Conservation (phyloP, 371 early-diverging fungal species). For the Saksenaea oblongispora region DNA sequence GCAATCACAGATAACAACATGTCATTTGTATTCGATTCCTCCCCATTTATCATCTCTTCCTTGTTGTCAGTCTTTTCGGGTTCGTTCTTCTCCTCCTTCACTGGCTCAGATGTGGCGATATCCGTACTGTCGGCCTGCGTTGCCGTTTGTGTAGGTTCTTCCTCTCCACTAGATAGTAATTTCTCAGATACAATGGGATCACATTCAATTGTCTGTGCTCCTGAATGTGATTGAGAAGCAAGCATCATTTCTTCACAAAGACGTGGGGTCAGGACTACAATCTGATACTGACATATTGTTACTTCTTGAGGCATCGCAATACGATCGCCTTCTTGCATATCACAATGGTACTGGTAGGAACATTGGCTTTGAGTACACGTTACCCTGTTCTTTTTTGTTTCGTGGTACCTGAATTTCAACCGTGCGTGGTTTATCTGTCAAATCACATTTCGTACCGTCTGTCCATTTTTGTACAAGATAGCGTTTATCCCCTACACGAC, state of each 20-base stretch:
- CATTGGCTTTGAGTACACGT: not conserved
- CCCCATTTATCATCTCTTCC: slow-evolving; percentile 3
- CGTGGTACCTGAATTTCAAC: slow-evolving; percentile 67
- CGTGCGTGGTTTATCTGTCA: slow-evolving; percentile 66
- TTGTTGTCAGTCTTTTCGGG: not conserved
- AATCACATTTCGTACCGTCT: slow-evolving; percentile 73
- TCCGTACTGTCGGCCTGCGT: not conserved
- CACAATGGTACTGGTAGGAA: slow-evolving; percentile 66
- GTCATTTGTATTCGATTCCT: not conserved
- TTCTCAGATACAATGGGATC: slow-evolving; percentile 62
- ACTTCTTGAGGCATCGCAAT: slow-evolving; percentile 64
- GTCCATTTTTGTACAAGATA: slow-evolving; percentile 71
- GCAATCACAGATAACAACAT: slow-evolving; percentile 19
- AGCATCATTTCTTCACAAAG: slow-evolving; percentile 71
- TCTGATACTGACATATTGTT: slow-evolving; percentile 69
- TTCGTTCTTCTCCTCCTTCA: not conserved
- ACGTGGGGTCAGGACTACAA: slow-evolving; percentile 68
- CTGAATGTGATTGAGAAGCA: slow-evolving; percentile 42
- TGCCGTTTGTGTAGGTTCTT: not conserved
- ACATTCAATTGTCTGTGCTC: slow-evolving; percentile 57
- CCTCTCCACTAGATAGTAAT: slow-evolving; percentile 19
- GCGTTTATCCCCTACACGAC: slow-evolving; percentile 47
- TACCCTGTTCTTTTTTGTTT: not conserved
- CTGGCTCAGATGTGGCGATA: too few relatives aligned
- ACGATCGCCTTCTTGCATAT: slow-evolving; percentile 53